Conservation (phyloP, 495 filamentous ascomycete species). For the Xylaria venustula region DNA sequence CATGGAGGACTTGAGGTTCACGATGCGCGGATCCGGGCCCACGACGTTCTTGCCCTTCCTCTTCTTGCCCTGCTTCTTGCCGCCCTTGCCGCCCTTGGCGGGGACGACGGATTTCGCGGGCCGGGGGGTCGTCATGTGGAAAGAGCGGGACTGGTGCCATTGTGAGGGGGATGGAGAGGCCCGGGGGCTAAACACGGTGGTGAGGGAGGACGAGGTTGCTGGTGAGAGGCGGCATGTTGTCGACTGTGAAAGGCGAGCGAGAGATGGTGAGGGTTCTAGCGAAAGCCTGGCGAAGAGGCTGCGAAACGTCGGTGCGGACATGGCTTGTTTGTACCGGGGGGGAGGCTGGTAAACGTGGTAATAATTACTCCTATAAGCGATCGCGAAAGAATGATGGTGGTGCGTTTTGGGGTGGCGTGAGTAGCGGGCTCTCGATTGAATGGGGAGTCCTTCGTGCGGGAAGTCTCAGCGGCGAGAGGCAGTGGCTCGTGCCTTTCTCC, state of each 20-base stretch:
- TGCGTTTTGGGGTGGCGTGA: no score
- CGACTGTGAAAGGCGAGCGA: background rate
- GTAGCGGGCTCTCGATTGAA: no score
- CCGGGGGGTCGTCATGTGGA: constrained; percentile 19
- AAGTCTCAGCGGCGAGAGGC: no score
- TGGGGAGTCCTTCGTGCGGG: no score
- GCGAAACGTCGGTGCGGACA: constrained; percentile 22
- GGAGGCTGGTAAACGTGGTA: no score
- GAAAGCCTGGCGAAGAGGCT: constrained; percentile 25
- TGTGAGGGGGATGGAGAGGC: background rate
- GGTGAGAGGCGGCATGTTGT: background rate
- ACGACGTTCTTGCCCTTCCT: constrained; percentile 14
- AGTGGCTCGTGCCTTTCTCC: no score
- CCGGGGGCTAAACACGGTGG: background rate
- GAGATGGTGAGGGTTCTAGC: background rate
- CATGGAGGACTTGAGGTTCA: constrained; percentile 28
- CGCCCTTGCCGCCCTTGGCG: constrained; percentile 8
- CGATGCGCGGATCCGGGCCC: constrained; percentile 21
- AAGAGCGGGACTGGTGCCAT: constrained; percentile 10
- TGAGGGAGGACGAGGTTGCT: background rate
- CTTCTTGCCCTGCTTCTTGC: constrained; percentile 10
- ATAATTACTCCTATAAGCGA: no score
- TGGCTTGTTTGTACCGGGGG: no score
- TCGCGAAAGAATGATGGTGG: no score
- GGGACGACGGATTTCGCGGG: background rate